Percentiles rank a stretch among this genome's conserved stretches.
Evolutionary conservation across 805 yeast species (phyloP).

Genomic region (Spathaspora sp.): DNA sequence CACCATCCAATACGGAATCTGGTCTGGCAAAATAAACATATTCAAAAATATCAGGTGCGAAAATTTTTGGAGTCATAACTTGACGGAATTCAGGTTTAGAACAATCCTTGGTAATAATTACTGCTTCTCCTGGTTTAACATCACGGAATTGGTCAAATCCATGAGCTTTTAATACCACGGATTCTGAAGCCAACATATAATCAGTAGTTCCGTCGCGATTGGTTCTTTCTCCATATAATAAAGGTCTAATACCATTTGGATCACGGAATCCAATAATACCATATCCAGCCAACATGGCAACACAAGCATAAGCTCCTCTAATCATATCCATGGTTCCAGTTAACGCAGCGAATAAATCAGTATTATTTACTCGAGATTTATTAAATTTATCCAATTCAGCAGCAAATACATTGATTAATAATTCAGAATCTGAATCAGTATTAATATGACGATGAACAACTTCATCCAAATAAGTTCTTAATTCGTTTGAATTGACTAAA

Average conservation of each 20-base stretch:
- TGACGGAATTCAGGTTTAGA: conserved; percentile 77
- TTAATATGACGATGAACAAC: conserved; percentile 95
- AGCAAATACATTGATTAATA: conserved; percentile 86
- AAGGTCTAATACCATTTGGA: conserved; percentile 94
- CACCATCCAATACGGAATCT: conserved; percentile 94
- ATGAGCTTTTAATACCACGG: conserved; percentile 91
- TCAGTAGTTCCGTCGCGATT: conserved; percentile 69
- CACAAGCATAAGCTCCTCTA: conserved; percentile 97
- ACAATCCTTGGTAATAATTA: conserved; percentile 78
- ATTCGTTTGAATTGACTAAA: conserved; percentile 78
- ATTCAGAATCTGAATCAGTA: conserved; percentile 94
- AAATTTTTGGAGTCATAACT: conserved; percentile 71
- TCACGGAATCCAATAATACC: conserved; percentile 95
- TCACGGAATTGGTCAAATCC: conserved; percentile 80
- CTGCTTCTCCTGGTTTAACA: conserved; percentile 93
- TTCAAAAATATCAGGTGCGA: conserved; percentile 95
- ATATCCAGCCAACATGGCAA: conserved; percentile 92
- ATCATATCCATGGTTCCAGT: conserved; percentile 75
- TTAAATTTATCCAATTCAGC: conserved; percentile 86
- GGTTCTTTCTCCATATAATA: conserved; percentile 77
- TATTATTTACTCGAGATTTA: conserved; percentile 88
- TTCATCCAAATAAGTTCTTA: conserved; percentile 81
- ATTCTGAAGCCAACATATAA: conserved; percentile 93
- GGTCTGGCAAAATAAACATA: conserved; percentile 98
- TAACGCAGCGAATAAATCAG: conserved; percentile 83